Conservation (phyloP, 2,329 filamentous ascomycete genomes). For the Elsinoe australis region DNA sequence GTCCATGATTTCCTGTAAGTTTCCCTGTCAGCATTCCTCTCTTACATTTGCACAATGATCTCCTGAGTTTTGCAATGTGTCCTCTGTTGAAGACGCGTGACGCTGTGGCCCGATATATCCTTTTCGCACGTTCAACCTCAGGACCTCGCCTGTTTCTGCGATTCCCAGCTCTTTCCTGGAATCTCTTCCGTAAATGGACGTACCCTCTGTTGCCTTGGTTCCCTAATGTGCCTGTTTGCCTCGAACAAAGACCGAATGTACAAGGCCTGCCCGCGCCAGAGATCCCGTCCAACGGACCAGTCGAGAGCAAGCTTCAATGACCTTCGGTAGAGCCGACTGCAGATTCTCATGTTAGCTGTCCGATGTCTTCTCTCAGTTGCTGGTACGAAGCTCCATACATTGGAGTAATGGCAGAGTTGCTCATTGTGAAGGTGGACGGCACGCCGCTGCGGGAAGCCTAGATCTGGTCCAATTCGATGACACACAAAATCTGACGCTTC, state of each 20-base stretch:
- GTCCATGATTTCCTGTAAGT: slow-evolving; percentile 62
- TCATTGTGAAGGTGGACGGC: too few species aligned
- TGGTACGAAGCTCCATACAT: slow-evolving; percentile 11
- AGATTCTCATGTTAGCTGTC: slow-evolving; percentile 1
- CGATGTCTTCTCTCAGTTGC: not conserved
- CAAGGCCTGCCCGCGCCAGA: slow-evolving; percentile 92
- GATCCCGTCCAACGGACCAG: slow-evolving; percentile 85
- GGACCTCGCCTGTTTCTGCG: slow-evolving; percentile 18
- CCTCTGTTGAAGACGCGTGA: not conserved
- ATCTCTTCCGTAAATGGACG: too few species aligned
- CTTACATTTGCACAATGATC: not conserved
- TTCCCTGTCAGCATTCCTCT: not conserved
- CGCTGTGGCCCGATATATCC: too few species aligned
- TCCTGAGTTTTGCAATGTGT: not conserved
- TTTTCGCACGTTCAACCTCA: too few species aligned
- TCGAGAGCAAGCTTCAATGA: slow-evolving; percentile 88
- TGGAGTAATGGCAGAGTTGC: slow-evolving; percentile 19
- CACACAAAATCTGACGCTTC: too few species aligned
- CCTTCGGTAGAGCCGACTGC: slow-evolving; percentile 73
- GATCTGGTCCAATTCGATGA: too few species aligned
- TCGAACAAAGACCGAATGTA: slow-evolving; percentile 96
- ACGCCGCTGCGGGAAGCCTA: too few species aligned
- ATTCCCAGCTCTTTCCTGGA: too few species aligned
- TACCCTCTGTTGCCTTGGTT: slow-evolving; percentile 82
- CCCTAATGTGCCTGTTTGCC: slow-evolving; percentile 75